Percentiles rank a stretch among this genome's conserved stretches.
Conservation (phyloP, 1,284 basidiomycete genomes). For the Bondarzewia mesenterica region DNA sequence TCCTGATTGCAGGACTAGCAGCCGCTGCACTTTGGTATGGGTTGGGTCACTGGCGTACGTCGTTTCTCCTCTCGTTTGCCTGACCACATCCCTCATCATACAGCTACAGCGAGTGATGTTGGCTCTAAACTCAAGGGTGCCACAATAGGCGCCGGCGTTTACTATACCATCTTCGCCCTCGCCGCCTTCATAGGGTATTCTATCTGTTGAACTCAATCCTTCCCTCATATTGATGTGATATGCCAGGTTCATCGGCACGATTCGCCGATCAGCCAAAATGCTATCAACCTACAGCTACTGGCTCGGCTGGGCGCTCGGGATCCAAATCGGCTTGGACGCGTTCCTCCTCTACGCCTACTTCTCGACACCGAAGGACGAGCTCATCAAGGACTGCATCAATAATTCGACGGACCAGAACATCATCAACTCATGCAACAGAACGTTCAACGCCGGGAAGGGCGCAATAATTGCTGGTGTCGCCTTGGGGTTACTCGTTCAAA, state of each 20-base stretch:
- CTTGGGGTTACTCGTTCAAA: slow-evolving; percentile 18
- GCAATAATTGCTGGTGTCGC: slow-evolving; percentile 7
- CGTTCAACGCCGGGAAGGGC: slow-evolving; percentile 5
- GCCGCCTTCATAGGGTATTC: slow-evolving; percentile 11
- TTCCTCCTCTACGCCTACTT: slow-evolving; percentile 8
- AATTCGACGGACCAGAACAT: slow-evolving; percentile 8
- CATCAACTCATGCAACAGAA: slow-evolving; percentile 6
- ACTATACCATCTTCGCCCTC: slow-evolving; percentile 7
- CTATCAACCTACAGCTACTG: slow-evolving; percentile 9
- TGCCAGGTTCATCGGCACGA: slow-evolving; percentile 10
- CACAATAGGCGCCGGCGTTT: neutral
- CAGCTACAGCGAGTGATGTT: slow-evolving; percentile 5
- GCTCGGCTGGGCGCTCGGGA: slow-evolving; percentile 6
- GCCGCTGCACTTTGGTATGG: slow-evolving; percentile 9
- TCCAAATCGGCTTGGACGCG: slow-evolving; percentile 9
- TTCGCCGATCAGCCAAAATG: slow-evolving; percentile 6
- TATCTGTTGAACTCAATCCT: neutral
- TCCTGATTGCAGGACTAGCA: slow-evolving; percentile 6
- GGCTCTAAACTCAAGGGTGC: slow-evolving; percentile 1
- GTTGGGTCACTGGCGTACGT: slow-evolving; percentile 9
- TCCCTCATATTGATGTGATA: neutral
- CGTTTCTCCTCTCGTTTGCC: too few species aligned
- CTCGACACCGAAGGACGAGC: slow-evolving; percentile 2
- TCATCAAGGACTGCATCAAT: slow-evolving; percentile 10
- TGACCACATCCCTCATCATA: neutral